phyloP scores from a whole-genome alignment of 441 rosid species.

The Eruca vesicaria region DNA sequence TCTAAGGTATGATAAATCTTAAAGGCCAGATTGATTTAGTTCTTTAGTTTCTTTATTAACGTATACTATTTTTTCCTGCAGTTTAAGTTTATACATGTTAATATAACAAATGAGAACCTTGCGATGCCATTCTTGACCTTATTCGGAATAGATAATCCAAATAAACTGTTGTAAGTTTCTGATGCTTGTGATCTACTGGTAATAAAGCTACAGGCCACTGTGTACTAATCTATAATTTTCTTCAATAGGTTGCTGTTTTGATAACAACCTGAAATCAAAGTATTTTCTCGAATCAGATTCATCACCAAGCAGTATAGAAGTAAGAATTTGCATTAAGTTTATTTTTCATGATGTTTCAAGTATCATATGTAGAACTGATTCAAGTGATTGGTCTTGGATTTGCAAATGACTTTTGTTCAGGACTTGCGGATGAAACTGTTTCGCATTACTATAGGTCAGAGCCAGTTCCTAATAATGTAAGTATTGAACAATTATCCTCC shows the following conservation, averaged over 20 bases:
- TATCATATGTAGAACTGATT: neutral
- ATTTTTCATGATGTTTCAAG: neutral
- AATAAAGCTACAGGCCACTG: too few relatives aligned
- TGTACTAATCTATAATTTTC: neutral
- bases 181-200: too few relatives aligned
- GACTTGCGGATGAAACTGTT: constrained; percentile 51
- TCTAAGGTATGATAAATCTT: too few relatives aligned
- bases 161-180: constrained; percentile 56
- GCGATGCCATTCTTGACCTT: constrained; percentile 91
- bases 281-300: constrained; percentile 66
- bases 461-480: constrained; percentile 74
- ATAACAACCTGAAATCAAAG: constrained; percentile 59
- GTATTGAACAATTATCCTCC: constrained; percentile 25
- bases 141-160: constrained; percentile 77
- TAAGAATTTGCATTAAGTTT: neutral
- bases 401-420: constrained; percentile 53
- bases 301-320: constrained; percentile 59
- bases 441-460: constrained; percentile 69
- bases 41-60: too few relatives aligned
- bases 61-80: constrained; percentile 31
- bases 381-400: constrained; percentile 1
- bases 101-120: constrained; percentile 68
- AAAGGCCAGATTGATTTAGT: too few relatives aligned
- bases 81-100: constrained; percentile 70
- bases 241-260: constrained; percentile 76